phyloP scores from a whole-genome alignment of 1,139 yeast species.

The Magnusiomyces suaveolens region DNA sequence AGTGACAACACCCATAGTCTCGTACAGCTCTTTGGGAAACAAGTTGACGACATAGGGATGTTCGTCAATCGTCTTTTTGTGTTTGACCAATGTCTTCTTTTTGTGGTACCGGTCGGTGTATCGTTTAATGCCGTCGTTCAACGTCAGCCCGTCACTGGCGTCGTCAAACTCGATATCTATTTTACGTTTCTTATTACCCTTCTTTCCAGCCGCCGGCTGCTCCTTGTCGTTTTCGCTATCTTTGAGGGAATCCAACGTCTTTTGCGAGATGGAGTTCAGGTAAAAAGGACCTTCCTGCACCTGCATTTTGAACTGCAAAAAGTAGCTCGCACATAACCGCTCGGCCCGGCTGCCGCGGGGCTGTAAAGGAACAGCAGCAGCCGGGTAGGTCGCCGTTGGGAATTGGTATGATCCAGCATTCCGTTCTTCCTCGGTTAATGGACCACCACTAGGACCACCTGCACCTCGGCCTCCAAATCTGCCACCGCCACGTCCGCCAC shows the following conservation, averaged over 20 bases:
- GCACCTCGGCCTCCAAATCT: conserved; percentile 12
- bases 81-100: conserved; percentile 27
- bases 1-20: conserved; percentile 60
- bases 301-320: conserved; percentile 47
- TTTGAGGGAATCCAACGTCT: conserved; percentile 13
- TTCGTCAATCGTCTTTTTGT: conserved; percentile 61
- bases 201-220: conserved; percentile 8
- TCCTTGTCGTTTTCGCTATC: conserved; percentile 12
- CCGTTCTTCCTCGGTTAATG: conserved; percentile 14
- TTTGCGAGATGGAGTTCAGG: conserved; percentile 29
- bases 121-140: conserved; percentile 30
- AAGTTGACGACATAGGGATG: conserved; percentile 55
- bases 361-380: conserved; percentile 47
- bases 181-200: conserved; percentile 19
- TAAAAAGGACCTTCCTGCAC: conserved; percentile 70
- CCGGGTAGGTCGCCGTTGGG: conserved; percentile 15
- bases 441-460: conserved; percentile 13
- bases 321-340: conserved; percentile 52
- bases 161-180: conserved; percentile 23
- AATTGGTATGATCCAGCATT: conserved; percentile 12
- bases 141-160: not conserved
- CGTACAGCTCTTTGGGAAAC: conserved; percentile 73
- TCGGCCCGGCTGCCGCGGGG: conserved; percentile 51
- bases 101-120: conserved; percentile 41
- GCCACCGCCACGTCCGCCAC: conserved; percentile 14